Percentiles rank a stretch among this genome's conserved stretches.
Evolutionary conservation across 179 eudicot genomes (phyloP).

Genomic region (Monotropa hypopitys): DNA sequence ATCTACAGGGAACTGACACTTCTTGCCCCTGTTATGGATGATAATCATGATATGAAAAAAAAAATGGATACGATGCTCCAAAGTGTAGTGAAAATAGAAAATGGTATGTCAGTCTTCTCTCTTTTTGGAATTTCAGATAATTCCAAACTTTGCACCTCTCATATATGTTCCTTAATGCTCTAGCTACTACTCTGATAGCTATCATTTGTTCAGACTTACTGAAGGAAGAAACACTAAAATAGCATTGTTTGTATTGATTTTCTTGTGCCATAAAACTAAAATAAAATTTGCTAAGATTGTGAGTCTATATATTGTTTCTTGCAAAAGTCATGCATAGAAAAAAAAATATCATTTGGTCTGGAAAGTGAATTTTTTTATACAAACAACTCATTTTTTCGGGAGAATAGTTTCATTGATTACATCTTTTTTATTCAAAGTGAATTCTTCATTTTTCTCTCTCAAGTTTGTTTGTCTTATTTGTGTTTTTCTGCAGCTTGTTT

Average conservation of each 20-base stretch:
- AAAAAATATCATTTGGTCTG: neutral
- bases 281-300: neutral
- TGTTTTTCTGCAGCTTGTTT: slow-evolving; percentile 55
- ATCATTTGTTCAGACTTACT: neutral
- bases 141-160: neutral
- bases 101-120: slow-evolving; percentile 38
- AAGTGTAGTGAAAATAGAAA: slow-evolving; percentile 86
- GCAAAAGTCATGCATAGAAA: neutral
- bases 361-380: neutral
- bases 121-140: neutral
- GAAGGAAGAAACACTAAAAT: neutral
- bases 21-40: slow-evolving; percentile 75
- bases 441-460: neutral
- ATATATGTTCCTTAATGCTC: neutral
- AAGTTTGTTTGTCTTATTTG: neutral
- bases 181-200: neutral
- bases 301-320: neutral
- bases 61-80: slow-evolving; percentile 95
- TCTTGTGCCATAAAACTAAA: neutral
- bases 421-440: neutral
- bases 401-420: neutral
- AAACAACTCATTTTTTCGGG: neutral
- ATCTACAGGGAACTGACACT: slow-evolving; percentile 69
- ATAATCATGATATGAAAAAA: slow-evolving; percentile 58
- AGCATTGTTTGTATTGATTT: neutral